These are phyloP conservation scores for Cryptococcus floricola DNA, from an alignment of 1,284 basidiomycete species.

Conservation along the genomic window DNA sequence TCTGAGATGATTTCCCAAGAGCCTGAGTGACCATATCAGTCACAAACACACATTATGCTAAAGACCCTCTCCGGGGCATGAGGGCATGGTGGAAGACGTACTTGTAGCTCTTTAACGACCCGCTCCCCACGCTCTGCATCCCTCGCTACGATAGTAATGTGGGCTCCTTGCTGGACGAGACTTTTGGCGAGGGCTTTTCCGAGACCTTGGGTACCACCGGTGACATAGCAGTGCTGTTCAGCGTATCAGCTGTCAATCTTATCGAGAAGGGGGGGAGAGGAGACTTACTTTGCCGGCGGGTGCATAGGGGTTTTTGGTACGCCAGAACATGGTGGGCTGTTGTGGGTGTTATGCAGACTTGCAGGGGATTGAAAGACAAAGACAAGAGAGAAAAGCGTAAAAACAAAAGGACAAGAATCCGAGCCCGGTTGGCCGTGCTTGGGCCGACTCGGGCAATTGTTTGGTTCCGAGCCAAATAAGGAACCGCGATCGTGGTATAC, in stretches of 20 bases:
- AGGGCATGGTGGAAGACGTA: constrained; percentile 26
- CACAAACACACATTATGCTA: no score
- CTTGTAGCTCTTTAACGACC: constrained; percentile 63
- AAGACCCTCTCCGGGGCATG: no score
- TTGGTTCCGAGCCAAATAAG: no score
- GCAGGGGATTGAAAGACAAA: no score
- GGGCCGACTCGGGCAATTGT: no score
- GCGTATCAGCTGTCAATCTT: background rate
- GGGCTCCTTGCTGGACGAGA: constrained; percentile 66
- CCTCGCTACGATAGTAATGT: constrained; percentile 72
- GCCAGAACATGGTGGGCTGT: no score
- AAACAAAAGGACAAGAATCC: no score
- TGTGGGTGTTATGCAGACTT: no score
- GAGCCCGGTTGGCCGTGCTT: no score
- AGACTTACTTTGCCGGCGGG: constrained; percentile 42
- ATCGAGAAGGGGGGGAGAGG: background rate
- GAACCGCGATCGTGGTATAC: no score
- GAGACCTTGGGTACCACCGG: constrained; percentile 75
- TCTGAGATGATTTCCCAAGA: constrained; percentile 47
- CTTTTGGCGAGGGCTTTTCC: constrained; percentile 68
- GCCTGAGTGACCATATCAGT: no score
- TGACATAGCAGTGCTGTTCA: constrained; percentile 66
- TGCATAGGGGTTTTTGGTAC: constrained; percentile 11
- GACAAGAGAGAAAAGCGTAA: no score
- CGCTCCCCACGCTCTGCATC: constrained; percentile 58